These are phyloP conservation scores for Andrographis paniculata DNA, from an alignment of 305 asterid genomes.

Conservation along the genomic window DNA sequence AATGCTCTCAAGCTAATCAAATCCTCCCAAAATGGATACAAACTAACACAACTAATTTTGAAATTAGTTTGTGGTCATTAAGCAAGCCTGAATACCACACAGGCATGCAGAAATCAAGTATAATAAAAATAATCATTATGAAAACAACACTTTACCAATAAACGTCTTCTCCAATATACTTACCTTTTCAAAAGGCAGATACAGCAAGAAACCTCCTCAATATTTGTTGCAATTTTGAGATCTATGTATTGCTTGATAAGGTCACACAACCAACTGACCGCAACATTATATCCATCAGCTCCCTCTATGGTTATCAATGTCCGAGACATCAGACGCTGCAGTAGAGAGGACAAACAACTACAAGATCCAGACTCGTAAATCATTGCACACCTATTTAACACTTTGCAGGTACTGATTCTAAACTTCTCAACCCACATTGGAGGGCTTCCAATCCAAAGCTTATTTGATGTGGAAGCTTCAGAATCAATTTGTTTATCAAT, in stretches of 20 bases:
- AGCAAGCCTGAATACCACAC: no score
- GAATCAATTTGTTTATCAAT: conserved; percentile 25
- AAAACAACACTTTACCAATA: background rate
- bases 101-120: background rate
- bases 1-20: no score
- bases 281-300: conserved; percentile 30
- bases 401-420: conserved; percentile 33
- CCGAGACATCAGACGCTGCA: conserved; percentile 48
- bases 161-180: background rate
- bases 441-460: conserved; percentile 74
- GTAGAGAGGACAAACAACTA: conserved; percentile 46
- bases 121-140: background rate
- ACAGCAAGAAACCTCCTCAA: conserved; percentile 83
- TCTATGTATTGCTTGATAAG: conserved; percentile 67
- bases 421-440: conserved; percentile 83
- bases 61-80: no score
- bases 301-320: conserved; percentile 20
- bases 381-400: conserved; percentile 40
- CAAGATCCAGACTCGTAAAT: conserved; percentile 35
- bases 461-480: conserved; percentile 23
- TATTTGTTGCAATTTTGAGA: conserved; percentile 55
- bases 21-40: background rate
- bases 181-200: conserved; percentile 70
- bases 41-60: background rate
- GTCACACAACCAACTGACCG: conserved; percentile 49